These are phyloP conservation scores for Suillus fuscotomentosus DNA, from an alignment of 768 basidiomycete genomes.

Conservation along the genomic window DNA sequence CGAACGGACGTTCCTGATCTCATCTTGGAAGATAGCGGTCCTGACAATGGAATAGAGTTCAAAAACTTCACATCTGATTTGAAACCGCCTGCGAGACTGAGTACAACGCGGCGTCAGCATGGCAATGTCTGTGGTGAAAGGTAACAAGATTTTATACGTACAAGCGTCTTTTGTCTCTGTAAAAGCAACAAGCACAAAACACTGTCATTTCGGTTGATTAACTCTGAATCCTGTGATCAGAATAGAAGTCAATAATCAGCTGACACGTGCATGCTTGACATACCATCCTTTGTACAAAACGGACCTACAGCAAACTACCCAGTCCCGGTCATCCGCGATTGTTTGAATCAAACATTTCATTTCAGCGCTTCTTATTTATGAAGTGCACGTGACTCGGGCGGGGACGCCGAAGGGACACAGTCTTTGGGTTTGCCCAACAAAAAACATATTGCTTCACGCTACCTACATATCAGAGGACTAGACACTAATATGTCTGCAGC, in stretches of 20 bases:
- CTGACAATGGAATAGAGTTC: background rate
- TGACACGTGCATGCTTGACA: background rate
- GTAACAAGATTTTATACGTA: constrained; percentile 4
- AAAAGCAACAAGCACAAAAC: background rate
- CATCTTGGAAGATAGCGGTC: constrained; percentile 1
- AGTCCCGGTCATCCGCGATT: constrained; percentile 2
- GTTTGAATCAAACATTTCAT: constrained; percentile 1
- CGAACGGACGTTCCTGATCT: constrained; percentile 1
- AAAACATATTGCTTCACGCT: constrained; percentile 1
- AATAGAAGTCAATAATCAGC: background rate
- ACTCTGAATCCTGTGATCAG: background rate
- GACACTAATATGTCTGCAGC: constrained; percentile 1
- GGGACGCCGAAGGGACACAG: background rate
- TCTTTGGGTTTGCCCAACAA: background rate
- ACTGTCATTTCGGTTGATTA: background rate
- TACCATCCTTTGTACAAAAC: background rate
- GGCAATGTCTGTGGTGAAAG: background rate
- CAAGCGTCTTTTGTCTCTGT: constrained; percentile 1
- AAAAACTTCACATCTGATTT: background rate
- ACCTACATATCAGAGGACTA: background rate
- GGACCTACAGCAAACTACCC: background rate
- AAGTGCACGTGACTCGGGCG: background rate
- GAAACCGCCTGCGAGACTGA: background rate
- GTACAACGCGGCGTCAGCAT: constrained; percentile 4
- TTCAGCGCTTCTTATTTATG: constrained; percentile 2